Base-by-base conservation (phyloP, 2,329 filamentous ascomycete species). In the Alternaria arborescens region DNA sequence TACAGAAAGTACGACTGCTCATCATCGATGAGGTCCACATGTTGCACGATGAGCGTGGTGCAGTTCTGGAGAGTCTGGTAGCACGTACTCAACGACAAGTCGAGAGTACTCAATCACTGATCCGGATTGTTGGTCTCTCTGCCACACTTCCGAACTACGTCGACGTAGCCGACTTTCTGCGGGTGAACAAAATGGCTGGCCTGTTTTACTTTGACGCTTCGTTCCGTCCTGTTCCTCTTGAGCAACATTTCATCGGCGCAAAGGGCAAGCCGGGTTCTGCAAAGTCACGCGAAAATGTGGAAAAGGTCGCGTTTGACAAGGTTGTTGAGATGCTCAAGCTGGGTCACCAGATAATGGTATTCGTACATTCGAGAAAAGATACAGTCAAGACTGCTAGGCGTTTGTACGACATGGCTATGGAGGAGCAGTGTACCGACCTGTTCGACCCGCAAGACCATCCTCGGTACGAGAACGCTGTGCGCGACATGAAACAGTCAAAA, bases 1-100 rank as follows among this genome's bases (percentile, higher is more conserved):
- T 99, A 14, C 95, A 99, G 72, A 99, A 99, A 77, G 95, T 99
- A 24, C 89, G 94, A 11, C 84, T 99, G 2, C 86, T 99, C 61
- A 98, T 99, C 72, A 98, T 99, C 64, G 95, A 99, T 78, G 95
- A 99, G 81, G 95, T 99, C 1, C 95, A 99, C 76, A 99, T 99
- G 96, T 89, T 99, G 71, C 96, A 99, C 73, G 95, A 99, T 77
- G 95, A 98, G 78, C 89, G 95, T 77, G 95, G 95, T 73, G 93
- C 96, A 12, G 96, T 99, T 0, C 86, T 99, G 28, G 95, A 99
- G 76, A 97, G 94, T 6, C 84, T 99, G 22, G 96, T 99, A 16
- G 95, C 95, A 11, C 88, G 95, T 71, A 99, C 96, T 0, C 91
- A 98, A 80, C 86, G 95, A 65, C 95, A 99, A 74, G 96, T 99